Evolutionary conservation across 768 basidiomycete species (phyloP).

Genomic region (Rhodotorula kratochvilovae): DNA sequence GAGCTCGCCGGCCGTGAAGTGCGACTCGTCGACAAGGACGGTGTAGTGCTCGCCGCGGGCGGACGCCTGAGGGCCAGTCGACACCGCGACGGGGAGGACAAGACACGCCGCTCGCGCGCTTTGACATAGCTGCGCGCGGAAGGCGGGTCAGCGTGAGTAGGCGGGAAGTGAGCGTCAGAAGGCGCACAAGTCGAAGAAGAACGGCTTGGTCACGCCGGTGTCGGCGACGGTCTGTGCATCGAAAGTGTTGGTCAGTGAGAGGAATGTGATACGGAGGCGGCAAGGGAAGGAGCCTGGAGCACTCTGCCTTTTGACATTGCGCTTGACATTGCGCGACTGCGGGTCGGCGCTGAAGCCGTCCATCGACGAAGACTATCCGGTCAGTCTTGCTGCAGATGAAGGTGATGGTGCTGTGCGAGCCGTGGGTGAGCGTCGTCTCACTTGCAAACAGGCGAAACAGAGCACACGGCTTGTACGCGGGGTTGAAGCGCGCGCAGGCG

Average conservation of each 20-base stretch:
- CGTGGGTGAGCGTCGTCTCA: no score
- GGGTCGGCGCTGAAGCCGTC: background rate
- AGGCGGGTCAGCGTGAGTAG: no score
- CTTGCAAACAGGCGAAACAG: background rate
- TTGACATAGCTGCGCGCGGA: background rate
- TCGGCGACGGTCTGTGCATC: slow-evolving; percentile 9
- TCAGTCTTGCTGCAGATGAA: background rate
- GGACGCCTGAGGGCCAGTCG: background rate
- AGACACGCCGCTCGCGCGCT: background rate
- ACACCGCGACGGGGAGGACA: no score
- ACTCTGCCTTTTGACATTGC: slow-evolving; percentile 9
- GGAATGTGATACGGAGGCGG: no score
- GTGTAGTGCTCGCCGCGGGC: slow-evolving; percentile 22
- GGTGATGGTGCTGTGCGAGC: background rate
- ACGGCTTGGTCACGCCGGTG: background rate
- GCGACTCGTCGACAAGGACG: slow-evolving; percentile 53
- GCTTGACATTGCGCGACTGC: no score
- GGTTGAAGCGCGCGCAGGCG: slow-evolving; percentile 2
- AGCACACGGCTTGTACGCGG: background rate
- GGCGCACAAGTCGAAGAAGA: slow-evolving; percentile 8
- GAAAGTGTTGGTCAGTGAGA: no score
- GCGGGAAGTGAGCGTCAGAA: background rate
- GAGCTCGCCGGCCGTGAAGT: slow-evolving; percentile 63
- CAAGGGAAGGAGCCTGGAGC: no score
- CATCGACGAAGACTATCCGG: background rate